phyloP scores from a whole-genome alignment of 1,284 basidiomycete genomes.

The Ganoderma meredithae region DNA sequence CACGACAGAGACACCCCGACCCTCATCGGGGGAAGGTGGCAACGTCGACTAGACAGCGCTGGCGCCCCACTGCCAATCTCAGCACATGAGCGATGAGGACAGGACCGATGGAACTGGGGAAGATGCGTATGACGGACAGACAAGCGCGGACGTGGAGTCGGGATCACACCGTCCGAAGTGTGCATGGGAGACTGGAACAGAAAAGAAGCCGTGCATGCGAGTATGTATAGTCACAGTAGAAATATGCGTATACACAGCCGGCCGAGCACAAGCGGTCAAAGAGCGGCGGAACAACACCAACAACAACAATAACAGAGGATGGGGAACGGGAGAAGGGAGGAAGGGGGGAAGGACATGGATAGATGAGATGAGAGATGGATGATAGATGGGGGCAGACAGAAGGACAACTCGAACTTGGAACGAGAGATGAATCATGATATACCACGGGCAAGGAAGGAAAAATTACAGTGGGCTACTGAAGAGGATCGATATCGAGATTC shows the following conservation, averaged over 20 bases:
- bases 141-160: background rate
- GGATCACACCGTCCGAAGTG: background rate
- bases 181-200: background rate
- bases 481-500: background rate
- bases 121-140: background rate
- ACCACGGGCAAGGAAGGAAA: slow-evolving; percentile 1
- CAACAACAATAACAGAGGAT: background rate
- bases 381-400: background rate
- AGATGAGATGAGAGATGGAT: background rate
- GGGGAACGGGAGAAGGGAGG: background rate
- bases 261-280: background rate
- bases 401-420: too few relatives aligned
- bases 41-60: too few relatives aligned
- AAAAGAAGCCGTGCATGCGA: background rate
- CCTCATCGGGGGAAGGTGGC: background rate
- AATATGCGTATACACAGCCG: background rate
- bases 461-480: background rate
- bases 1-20: background rate
- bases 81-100: too few relatives aligned
- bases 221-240: background rate
- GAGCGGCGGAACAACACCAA: background rate
- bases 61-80: too few relatives aligned
- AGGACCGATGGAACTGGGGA: background rate
- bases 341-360: too few relatives aligned
- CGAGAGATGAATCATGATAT: background rate